phyloP scores from a whole-genome alignment of 176 grass and related monocot genomes.

The Stipa capillata region DNA sequence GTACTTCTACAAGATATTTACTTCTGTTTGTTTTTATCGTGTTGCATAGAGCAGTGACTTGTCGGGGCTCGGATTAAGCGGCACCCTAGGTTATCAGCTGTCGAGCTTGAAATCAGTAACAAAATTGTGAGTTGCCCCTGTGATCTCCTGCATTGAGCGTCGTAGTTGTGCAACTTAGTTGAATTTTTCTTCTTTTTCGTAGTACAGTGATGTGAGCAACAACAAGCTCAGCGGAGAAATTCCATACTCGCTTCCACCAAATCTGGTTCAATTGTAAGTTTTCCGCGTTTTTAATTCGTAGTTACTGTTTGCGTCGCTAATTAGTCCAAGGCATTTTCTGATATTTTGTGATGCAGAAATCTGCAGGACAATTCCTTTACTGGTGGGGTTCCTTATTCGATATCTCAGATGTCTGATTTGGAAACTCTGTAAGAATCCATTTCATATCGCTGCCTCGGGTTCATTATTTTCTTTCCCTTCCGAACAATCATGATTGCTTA shows the following conservation, averaged over 20 bases:
- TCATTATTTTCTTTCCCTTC: no score
- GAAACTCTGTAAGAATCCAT: constrained; percentile 56
- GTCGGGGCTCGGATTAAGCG: constrained; percentile 63
- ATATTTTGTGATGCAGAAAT: constrained; percentile 44
- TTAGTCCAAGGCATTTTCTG: not conserved
- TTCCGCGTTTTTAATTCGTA: not conserved
- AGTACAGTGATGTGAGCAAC: constrained; percentile 90
- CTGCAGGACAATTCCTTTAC: constrained; percentile 69
- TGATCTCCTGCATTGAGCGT: constrained; percentile 13
- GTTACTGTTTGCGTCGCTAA: constrained; percentile 6
- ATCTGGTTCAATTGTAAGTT: constrained; percentile 71
- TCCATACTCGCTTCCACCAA: constrained; percentile 89
- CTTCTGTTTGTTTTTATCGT: not conserved
- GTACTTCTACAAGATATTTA: not conserved
- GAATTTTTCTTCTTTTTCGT: constrained; percentile 52
- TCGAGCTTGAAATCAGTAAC: constrained; percentile 86
- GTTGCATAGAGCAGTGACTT: constrained; percentile 47
- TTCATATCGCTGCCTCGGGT: not conserved
- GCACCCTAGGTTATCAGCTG: constrained; percentile 72
- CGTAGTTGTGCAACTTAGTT: constrained; percentile 64
- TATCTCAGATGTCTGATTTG: constrained; percentile 90
- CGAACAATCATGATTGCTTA: no score
- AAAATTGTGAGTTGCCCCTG: constrained; percentile 79
- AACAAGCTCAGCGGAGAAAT: constrained; percentile 88
- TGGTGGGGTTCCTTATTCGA: constrained; percentile 72